Evolutionary conservation across 495 filamentous ascomycete species (phyloP).

Genomic region (Tirmania nivea): DNA sequence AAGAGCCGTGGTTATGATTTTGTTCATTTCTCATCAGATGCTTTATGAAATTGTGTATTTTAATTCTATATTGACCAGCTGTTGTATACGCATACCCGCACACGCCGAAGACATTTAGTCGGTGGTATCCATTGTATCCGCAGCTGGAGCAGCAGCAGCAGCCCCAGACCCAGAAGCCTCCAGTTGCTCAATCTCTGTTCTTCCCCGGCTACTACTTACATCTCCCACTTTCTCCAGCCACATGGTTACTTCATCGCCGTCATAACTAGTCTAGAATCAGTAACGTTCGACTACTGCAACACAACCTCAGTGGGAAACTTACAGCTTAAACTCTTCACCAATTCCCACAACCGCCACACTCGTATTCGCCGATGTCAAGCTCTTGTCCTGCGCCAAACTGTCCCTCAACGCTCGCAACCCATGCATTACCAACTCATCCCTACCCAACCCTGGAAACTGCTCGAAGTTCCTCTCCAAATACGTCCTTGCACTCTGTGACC

Average conservation of each 20-base stretch:
- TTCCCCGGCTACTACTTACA: slow-evolving; percentile 27
- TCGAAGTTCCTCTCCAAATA: slow-evolving; percentile 86
- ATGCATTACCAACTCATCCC: slow-evolving; percentile 77
- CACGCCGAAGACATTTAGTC: slow-evolving; percentile 22
- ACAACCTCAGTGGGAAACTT: not conserved
- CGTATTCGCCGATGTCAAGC: slow-evolving; percentile 88
- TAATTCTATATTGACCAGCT: no score
- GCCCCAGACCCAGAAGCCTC: not conserved
- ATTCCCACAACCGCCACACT: slow-evolving; percentile 68
- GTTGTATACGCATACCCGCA: no score
- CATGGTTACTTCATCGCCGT: slow-evolving; percentile 66
- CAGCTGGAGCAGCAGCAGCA: slow-evolving; percentile 9
- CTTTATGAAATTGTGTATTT: no score
- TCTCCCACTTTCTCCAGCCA: slow-evolving; percentile 47
- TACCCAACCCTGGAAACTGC: slow-evolving; percentile 43
- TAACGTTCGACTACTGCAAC: not conserved
- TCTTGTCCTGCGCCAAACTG: slow-evolving; percentile 86
- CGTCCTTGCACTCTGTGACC: slow-evolving; percentile 90
- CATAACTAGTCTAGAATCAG: slow-evolving; percentile 23
- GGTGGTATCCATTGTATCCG: slow-evolving; percentile 68
- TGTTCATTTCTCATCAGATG: no score
- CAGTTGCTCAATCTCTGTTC: slow-evolving; percentile 10
- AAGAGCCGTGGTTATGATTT: no score
- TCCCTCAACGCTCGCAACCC: slow-evolving; percentile 84
- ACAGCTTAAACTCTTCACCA: slow-evolving; percentile 68